Evolutionary conservation across 495 filamentous ascomycete genomes (phyloP), one percentile per base, ranked within the genome.

Genomic region (Neurospora sp.): DNA sequence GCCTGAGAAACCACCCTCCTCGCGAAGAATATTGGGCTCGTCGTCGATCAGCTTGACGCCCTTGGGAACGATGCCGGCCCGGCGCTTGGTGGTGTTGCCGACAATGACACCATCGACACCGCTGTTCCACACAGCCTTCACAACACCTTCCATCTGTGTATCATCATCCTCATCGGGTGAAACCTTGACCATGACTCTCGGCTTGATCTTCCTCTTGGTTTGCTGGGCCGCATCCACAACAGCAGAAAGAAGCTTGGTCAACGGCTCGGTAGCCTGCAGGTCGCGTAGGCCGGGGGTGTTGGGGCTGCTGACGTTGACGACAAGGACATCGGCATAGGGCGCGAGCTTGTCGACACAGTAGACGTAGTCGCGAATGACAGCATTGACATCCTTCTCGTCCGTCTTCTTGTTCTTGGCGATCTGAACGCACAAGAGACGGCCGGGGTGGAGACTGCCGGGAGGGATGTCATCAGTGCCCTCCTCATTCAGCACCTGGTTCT

Each of bases 361-460:
- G 22, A 94, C 90, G 77, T 98, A 97, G 83, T 98, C 96, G 38
- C 82, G 80, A 76, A 87, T 90, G 61, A 98, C 92, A 31, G 94
- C 94, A 38, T 92, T 86, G 47, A 97, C 89, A 79, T 99, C 93
- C 16, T 85, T 84, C 74, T 96, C 94, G 9, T 93, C 87, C 1
- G 96, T 99, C 53, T 83, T 78, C 83, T 96, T 97, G 82, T 97
- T 98, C 88, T 99, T 98, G n/a, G 95, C 93, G 37, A 99, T 89
- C 79, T 99, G 95, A n/a, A 99, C 93, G 1, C 92, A 90, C 53
- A 98, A 83, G 72, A 98, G 83, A 69, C 90, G 88, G 8, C 94
- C 94, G 0, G 88, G 83, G 41, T 85, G 81, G 73, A 99, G 80
- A 80, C 90, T 93, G 1, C 96, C 96, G 0, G 94, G 92, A 4